phyloP scores from a whole-genome alignment of 192 early-diverging fungal genomes.

The Podochytrium sp. region DNA sequence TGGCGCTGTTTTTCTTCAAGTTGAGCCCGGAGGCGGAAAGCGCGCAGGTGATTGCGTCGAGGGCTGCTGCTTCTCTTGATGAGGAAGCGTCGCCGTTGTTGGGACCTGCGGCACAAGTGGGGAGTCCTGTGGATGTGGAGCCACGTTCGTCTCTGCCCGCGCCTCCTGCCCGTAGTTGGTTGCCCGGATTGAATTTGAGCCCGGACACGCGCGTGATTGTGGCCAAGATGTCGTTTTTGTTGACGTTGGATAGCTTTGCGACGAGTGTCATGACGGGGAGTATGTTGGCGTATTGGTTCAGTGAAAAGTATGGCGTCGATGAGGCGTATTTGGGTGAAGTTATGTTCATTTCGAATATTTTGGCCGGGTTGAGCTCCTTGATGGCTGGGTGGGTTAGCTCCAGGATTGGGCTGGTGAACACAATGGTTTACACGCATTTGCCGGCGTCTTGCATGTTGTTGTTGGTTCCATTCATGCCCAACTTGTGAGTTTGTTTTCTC shows the following conservation, averaged over 20 bases:
- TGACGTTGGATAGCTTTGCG: conserved; percentile 31
- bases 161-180: background rate
- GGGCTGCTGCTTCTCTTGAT: background rate
- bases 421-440: conserved; percentile 38
- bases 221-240: conserved; percentile 16
- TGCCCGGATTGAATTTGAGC: conserved; percentile 10
- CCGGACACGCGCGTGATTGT: conserved; percentile 21
- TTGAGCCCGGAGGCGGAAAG: conserved; percentile 4
- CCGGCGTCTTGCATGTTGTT: conserved; percentile 31
- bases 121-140: background rate
- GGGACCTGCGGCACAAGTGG: background rate
- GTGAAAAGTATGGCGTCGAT: conserved; percentile 16
- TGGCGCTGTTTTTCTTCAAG: conserved; percentile 7
- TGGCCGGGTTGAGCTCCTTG: conserved; percentile 21
- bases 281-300: conserved; percentile 38
- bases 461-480: conserved; percentile 33
- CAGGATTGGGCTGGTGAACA: conserved; percentile 33
- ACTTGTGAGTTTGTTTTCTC: background rate
- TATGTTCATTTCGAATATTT: conserved; percentile 27
- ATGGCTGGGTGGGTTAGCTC: conserved; percentile 13
- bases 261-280: conserved; percentile 25
- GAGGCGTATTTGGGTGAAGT: conserved; percentile 30
- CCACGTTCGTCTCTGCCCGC: background rate
- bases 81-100: background rate
- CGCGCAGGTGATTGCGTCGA: background rate